A percentile compares a stretch with the other conserved stretches of the same genome.
Conservation (phyloP, 2,329 filamentous ascomycete genomes). For the Fusarium sublunatum region DNA sequence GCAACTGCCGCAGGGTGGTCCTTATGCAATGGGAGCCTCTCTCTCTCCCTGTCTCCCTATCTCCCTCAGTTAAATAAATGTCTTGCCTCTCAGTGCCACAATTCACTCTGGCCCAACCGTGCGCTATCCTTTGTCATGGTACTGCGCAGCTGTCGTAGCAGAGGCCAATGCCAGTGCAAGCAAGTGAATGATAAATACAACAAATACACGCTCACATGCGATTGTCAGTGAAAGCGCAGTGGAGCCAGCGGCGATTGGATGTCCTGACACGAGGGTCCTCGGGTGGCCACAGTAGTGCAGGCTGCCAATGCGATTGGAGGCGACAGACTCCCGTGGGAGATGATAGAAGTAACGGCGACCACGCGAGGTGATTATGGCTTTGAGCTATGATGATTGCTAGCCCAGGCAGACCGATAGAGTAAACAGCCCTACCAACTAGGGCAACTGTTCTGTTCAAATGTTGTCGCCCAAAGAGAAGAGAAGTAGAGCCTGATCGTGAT, state of each 20-base stretch:
- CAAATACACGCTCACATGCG: constrained; percentile 29
- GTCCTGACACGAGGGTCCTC: constrained; percentile 33
- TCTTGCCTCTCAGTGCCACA: constrained; percentile 36
- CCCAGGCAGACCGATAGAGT: constrained; percentile 11
- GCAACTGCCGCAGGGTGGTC: constrained; percentile 27
- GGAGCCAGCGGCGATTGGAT: constrained; percentile 30
- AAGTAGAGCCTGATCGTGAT: background rate
- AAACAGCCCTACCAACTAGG: background rate
- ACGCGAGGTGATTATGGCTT: constrained; percentile 11
- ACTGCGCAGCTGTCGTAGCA: constrained; percentile 12
- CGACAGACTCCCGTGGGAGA: constrained; percentile 35
- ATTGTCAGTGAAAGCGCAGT: constrained; percentile 36
- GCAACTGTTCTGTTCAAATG: constrained; percentile 4
- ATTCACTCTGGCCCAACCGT: constrained; percentile 34
- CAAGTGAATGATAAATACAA: constrained; percentile 15
- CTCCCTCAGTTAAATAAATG: constrained; percentile 30
- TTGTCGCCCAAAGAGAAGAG: constrained; percentile 6
- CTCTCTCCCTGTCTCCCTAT: constrained; percentile 8
- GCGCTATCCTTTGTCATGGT: constrained; percentile 36
- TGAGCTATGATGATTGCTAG: constrained; percentile 10
- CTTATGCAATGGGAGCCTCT: constrained; percentile 26
- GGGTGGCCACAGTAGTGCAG: constrained; percentile 20
- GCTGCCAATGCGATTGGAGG: constrained; percentile 40
- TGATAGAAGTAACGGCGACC: constrained; percentile 9
- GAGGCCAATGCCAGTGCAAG: constrained; percentile 14